Percentiles rank a stretch among this genome's conserved stretches.
These are phyloP conservation scores for Aegilops sharonensis DNA, from an alignment of 176 grass and related monocot genomes.

Conservation along the genomic window DNA sequence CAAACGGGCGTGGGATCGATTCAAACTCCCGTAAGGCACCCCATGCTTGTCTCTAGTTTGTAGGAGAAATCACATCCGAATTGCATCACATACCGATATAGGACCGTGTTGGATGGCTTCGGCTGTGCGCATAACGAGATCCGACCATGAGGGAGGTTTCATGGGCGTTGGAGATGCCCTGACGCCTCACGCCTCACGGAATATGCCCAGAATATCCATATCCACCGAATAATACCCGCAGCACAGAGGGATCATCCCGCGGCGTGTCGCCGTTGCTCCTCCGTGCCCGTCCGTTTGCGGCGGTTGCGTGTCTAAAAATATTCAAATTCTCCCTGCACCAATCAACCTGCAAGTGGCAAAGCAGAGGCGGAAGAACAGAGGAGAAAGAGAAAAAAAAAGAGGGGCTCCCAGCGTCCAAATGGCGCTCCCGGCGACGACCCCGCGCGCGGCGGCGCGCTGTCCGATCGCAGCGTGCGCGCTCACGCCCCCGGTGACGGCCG, in stretches of 20 bases:
- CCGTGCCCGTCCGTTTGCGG: not conserved
- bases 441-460: constrained; percentile 17
- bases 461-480: constrained; percentile 27
- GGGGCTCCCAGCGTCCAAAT: not conserved
- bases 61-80: too few species aligned
- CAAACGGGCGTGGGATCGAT: too few species aligned
- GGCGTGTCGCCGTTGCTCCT: not conserved
- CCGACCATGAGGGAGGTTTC: too few species aligned
- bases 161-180: too few species aligned
- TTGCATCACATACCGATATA: rapidly evolving
- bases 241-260: not conserved
- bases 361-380: too few species aligned
- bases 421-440: constrained; percentile 22
- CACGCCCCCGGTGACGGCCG: not conserved
- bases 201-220: constrained; percentile 5
- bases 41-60: too few species aligned
- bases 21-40: too few species aligned
- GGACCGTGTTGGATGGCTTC: too few species aligned
- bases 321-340: not conserved
- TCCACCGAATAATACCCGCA: not conserved
- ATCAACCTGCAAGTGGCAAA: constrained; percentile 9
- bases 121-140: too few species aligned
- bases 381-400: too few species aligned
- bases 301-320: constrained; percentile 12
- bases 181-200: not conserved